Conservation (phyloP, 257 asterid species). For the Capsicum pubescens region DNA sequence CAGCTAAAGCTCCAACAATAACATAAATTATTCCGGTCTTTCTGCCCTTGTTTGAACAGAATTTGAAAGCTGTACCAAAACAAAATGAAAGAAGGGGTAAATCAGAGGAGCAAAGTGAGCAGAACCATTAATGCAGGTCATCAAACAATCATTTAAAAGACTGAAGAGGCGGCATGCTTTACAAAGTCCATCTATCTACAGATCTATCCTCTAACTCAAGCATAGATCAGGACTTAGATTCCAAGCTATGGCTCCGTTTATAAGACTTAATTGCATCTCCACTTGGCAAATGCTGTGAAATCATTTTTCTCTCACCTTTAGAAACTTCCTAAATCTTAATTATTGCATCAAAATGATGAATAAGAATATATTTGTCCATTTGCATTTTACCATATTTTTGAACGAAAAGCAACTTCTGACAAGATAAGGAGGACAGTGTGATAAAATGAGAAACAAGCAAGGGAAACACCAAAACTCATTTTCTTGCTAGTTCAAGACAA, state of each 20-base stretch:
- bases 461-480: neutral
- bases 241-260: too few species aligned
- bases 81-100: slow-evolving; percentile 18
- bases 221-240: neutral
- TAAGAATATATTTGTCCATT: neutral
- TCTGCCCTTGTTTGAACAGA: slow-evolving; percentile 62
- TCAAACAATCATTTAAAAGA: neutral
- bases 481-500: neutral
- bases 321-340: neutral
- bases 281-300: neutral
- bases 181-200: neutral
- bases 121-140: slow-evolving; percentile 11
- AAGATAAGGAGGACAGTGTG: neutral
- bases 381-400: neutral
- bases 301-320: neutral
- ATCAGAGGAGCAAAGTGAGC: slow-evolving; percentile 3
- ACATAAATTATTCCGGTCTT: slow-evolving; percentile 53
- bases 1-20: slow-evolving; percentile 53
- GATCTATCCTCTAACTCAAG: slow-evolving; percentile 17
- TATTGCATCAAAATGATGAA: neutral
- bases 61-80: slow-evolving; percentile 61
- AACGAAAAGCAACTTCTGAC: neutral
- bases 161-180: neutral
- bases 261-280: neutral
- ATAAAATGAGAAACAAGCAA: neutral